Evolutionary conservation across 169 alveolate species (phyloP), one percentile per base, ranked within the genome.

Genomic region (Babesia sp.): DNA sequence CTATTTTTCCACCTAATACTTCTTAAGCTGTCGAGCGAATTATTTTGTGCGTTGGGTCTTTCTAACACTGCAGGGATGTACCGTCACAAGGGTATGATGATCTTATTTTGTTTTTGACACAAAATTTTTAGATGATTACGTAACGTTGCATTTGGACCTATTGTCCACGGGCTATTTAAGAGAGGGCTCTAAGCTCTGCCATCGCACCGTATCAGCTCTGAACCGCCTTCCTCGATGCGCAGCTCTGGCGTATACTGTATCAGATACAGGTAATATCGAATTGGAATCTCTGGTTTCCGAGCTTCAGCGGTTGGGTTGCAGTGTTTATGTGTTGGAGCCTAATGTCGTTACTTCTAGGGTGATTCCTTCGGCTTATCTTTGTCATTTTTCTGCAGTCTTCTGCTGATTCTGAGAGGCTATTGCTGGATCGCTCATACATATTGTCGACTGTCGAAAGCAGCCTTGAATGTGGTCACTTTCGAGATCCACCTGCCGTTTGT

Each of bases 51-150:
- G 3, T 6, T 77, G 66, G 86, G 86, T 18, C 66, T 77, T 3
- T 53, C 86, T 5, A 77, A 77, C 57, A 61, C 72, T 44, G 44
- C 45, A 22, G 7, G n/a, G 24, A 3, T 56, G 51, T 45, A 70
- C 51, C 53, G 46, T 54, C 67, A 77, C 55, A 50, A 77, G 41
- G 86, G 86, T 77, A 55, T 18, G 7, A 7, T 11, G 31, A 22
- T 1, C 31, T 1, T 22, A 28, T 46, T 14, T 28, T 37, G 11
- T 8, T 29, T 45, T 24, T 31, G 1, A 63, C 24, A 14, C 26
- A 1, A 31, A 24, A 3, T 9, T 12, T 14, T 12, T 41, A 77
- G 86, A 70, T 37, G 72, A 48, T 29, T 48, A 29, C 28, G 67
- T 77, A 8, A 61, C 69, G 29, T 20, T 67, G 63, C 46, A 51